A percentile compares a stretch with the other conserved stretches of the same genome.
These are phyloP conservation scores for Chaetomium sp. DNA, from an alignment of 2,329 filamentous ascomycete species.

Conservation along the genomic window DNA sequence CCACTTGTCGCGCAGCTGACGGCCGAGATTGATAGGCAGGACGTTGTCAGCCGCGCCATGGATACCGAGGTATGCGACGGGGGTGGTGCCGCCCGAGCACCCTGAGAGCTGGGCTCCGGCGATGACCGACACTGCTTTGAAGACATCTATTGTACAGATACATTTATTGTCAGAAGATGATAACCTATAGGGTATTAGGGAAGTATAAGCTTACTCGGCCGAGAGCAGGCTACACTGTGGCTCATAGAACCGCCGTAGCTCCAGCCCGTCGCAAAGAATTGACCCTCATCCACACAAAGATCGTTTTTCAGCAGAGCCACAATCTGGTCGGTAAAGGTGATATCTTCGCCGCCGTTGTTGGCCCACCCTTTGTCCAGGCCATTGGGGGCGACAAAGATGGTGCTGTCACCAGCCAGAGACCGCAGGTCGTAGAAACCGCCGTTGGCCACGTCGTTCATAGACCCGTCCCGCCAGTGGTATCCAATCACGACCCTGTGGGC, in stretches of 20 bases:
- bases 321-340: slow-evolving; percentile 36
- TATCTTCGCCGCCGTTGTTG: slow-evolving; percentile 37
- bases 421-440: slow-evolving; percentile 36
- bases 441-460: slow-evolving; percentile 31
- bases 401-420: slow-evolving; percentile 27
- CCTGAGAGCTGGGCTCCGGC: slow-evolving; percentile 13
- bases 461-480: slow-evolving; percentile 36
- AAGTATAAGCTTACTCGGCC: slow-evolving; percentile 21
- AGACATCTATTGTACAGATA: slow-evolving; percentile 20
- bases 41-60: slow-evolving; percentile 18
- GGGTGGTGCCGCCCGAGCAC: slow-evolving; percentile 14
- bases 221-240: slow-evolving; percentile 36
- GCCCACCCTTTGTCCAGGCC: slow-evolving; percentile 40
- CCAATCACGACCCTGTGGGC: slow-evolving; percentile 37
- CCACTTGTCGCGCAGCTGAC: slow-evolving; percentile 17
- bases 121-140: slow-evolving; percentile 31
- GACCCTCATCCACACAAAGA: slow-evolving; percentile 36
- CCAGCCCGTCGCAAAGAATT: slow-evolving; percentile 39
- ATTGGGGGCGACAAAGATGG: slow-evolving; percentile 41
- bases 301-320: slow-evolving; percentile 32
- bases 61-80: slow-evolving; percentile 17
- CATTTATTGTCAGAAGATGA: background rate
- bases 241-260: slow-evolving; percentile 40
- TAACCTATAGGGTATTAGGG: background rate
- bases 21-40: slow-evolving; percentile 13